Conservation (phyloP, 2,329 filamentous ascomycete genomes). For the Reticulascus tulasneorum region DNA sequence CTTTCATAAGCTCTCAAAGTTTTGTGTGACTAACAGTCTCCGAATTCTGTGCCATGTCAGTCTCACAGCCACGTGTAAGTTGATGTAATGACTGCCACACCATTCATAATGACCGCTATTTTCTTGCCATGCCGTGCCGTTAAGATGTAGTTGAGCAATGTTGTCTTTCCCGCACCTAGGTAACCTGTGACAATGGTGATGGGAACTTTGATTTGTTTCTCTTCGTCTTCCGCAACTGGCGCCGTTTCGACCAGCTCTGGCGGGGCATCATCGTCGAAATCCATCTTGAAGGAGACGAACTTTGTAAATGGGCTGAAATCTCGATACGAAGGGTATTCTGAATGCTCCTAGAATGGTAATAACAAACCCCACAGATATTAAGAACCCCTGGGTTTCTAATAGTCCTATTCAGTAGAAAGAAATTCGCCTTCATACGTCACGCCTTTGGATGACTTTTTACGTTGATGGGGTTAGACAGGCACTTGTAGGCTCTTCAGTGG, state of each 20-base stretch:
- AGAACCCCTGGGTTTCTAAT: too few relatives aligned
- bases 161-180: slow-evolving; percentile 92
- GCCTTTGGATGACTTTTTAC: too few relatives aligned
- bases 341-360: too few relatives aligned
- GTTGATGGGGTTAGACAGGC: too few relatives aligned
- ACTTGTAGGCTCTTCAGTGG: too few relatives aligned
- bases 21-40: slow-evolving; percentile 59
- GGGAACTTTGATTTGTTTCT: slow-evolving; percentile 64
- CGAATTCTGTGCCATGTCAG: slow-evolving; percentile 60
- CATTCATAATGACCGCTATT: slow-evolving; percentile 96
- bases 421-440: too few relatives aligned
- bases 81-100: slow-evolving; percentile 31
- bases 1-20: not conserved
- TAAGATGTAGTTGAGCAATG: slow-evolving; percentile 90
- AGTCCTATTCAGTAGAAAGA: too few relatives aligned
- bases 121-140: slow-evolving; percentile 95
- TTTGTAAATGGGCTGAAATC: slow-evolving; percentile 9
- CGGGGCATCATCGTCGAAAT: slow-evolving; percentile 63
- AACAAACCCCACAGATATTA: too few relatives aligned
- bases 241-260: slow-evolving; percentile 57
- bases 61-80: not conserved
- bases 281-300: slow-evolving; percentile 39
- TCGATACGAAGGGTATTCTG: too few relatives aligned
- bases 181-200: slow-evolving; percentile 90
- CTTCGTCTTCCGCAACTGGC: slow-evolving; percentile 29